Base-by-base conservation (phyloP, 1,284 basidiomycete species). In the Boletus hoseneyae region DNA sequence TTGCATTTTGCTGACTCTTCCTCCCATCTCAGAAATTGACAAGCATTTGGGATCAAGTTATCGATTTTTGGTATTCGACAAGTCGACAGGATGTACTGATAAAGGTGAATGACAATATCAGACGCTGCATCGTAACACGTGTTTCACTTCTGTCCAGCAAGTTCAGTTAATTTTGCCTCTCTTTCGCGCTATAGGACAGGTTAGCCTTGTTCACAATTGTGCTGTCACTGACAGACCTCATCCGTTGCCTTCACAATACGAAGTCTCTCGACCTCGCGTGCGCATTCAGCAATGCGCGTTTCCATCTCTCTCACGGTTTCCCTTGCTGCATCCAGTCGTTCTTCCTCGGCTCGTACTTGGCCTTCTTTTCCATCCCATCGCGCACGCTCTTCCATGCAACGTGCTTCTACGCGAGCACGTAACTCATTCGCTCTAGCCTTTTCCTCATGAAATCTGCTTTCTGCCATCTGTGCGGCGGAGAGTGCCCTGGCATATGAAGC, bases 241-340 rank as follows among this genome's bases (percentile, higher is more conserved):
- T 66, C 64, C 13, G 57, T 69, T 42, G 54, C 65, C 39, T 68
- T 69, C 6, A 64, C 41, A 10, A 68, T 48, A 19, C 64, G 65
- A 37, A 66, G 54, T 47, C 54, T 62, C 42, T 69, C 64, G 5
- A 69, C 55, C 7, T 69, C 60, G 21, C 67, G 58, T 10, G 61
- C 67, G 42, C 65, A 68, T 23, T 65, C 64, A 10, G 51, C 34
- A 8, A 69, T 54, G 19, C 59, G 66, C 6, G 30, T 16, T 25
- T 66, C 67, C 32, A 51, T 56, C 18, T 62, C 60, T 25, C 8
- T 58, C 30, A 66, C 54, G 0, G 47, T 50, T 11, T 57, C 56
- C 49, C 51, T 69, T 39, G 66, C 79, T 3, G 62, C 54, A 4
- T 55, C 48, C 36, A 68, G 21, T n/a, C 67, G 63, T 40, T 69